phyloP scores from a whole-genome alignment of 805 yeast genomes.

The Nakazawaea anatomiae region DNA sequence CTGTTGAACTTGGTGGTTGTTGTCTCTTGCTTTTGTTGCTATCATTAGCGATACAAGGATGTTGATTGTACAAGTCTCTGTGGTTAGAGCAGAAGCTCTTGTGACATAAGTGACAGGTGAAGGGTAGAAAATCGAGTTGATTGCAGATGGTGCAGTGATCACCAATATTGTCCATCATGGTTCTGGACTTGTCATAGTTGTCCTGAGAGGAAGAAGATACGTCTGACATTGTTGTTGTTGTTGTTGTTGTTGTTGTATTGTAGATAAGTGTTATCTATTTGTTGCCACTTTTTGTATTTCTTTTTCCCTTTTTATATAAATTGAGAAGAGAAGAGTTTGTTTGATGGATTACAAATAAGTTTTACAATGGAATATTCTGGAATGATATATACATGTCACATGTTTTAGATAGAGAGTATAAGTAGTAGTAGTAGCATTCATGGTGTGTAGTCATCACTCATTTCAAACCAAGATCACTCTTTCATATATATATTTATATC shows the following conservation, averaged over 20 bases:
- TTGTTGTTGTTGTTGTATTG: too few species aligned
- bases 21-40: neutral
- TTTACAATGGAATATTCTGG: too few species aligned
- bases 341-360: too few species aligned
- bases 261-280: neutral
- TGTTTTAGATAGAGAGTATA: too few species aligned
- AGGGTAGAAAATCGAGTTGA: conserved; percentile 54
- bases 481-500: too few species aligned
- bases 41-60: conserved; percentile 18
- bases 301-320: too few species aligned
- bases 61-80: conserved; percentile 28
- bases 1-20: conserved; percentile 6
- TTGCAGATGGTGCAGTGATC: conserved; percentile 47
- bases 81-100: conserved; percentile 45
- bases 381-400: too few species aligned
- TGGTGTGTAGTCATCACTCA: too few species aligned
- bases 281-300: neutral
- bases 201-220: conserved; percentile 2
- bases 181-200: conserved; percentile 13
- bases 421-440: too few species aligned
- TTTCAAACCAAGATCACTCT: too few species aligned
- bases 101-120: conserved; percentile 43
- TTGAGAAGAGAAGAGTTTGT: too few species aligned
- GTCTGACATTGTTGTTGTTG: neutral
- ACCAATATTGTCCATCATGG: conserved; percentile 47